Evolutionary conservation across 495 filamentous ascomycete genomes (phyloP).

Genomic region (Podospora pseudopauciseta): DNA sequence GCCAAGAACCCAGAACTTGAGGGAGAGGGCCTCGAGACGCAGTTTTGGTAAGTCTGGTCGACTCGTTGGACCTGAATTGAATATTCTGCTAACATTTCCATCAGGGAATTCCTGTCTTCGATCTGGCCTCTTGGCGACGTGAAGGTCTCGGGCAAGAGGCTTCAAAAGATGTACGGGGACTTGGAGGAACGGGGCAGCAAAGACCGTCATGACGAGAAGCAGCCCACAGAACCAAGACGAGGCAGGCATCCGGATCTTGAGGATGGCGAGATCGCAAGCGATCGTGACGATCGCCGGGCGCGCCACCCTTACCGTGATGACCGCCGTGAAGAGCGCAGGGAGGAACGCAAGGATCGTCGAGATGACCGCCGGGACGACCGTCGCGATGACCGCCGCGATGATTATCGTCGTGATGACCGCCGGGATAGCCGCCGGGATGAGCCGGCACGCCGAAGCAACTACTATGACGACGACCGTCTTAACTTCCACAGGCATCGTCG

Average conservation of each 20-base stretch:
- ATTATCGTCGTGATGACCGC: slow-evolving; percentile 7
- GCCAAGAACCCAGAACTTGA: slow-evolving; percentile 31
- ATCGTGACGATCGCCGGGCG: slow-evolving; percentile 34
- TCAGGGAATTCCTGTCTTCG: slow-evolving; percentile 38
- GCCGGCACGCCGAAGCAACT: slow-evolving; percentile 31
- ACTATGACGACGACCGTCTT: slow-evolving; percentile 34
- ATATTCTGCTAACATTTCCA: slow-evolving; percentile 19
- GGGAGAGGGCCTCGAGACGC: slow-evolving; percentile 42
- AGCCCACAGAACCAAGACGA: slow-evolving; percentile 1
- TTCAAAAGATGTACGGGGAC: slow-evolving; percentile 48
- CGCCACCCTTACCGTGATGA: slow-evolving; percentile 38
- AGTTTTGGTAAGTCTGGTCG: slow-evolving; percentile 41
- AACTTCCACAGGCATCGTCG: slow-evolving; percentile 36
- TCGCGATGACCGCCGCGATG: slow-evolving; percentile 35
- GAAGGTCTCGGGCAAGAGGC: slow-evolving; percentile 36
- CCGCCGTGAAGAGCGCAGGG: slow-evolving; percentile 29
- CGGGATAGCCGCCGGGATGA: slow-evolving; percentile 35
- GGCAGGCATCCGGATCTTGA: slow-evolving; percentile 30
- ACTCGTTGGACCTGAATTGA: not conserved
- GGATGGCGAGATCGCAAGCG: slow-evolving; percentile 36
- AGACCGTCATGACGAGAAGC: slow-evolving; percentile 11
- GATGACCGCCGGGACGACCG: slow-evolving; percentile 20
- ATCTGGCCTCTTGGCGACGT: slow-evolving; percentile 41
- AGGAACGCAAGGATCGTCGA: slow-evolving; percentile 35
- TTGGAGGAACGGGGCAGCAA: slow-evolving; percentile 33